These are phyloP conservation scores for Blastocystis sp. DNA, from an alignment of 352 stramenopile species.

Conservation along the genomic window DNA sequence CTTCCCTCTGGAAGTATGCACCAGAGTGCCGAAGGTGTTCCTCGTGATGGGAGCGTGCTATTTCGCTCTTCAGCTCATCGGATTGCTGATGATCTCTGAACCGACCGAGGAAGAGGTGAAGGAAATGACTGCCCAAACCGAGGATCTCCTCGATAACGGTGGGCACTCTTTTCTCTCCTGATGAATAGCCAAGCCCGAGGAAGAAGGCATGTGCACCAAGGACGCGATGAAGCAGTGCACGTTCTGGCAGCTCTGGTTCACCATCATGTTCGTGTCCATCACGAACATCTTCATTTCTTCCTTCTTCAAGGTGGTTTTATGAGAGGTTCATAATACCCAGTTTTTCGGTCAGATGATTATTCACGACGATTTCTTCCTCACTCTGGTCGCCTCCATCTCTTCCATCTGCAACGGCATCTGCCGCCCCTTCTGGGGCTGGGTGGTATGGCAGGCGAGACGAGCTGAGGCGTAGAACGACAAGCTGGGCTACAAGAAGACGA, in stretches of 20 bases:
- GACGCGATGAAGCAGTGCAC: not conserved
- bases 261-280: constrained; percentile 44
- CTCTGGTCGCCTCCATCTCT: constrained; percentile 53
- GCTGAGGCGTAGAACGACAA: constrained; percentile 49
- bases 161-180: not conserved
- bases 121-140: not conserved
- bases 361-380: constrained; percentile 46
- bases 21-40: constrained; percentile 26
- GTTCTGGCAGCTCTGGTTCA: constrained; percentile 67
- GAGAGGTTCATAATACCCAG: not conserved
- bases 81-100: constrained; percentile 52
- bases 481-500: constrained; percentile 66
- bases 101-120: constrained; percentile 57
- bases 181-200: not conserved
- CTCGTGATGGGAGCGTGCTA: constrained; percentile 39
- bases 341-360: constrained; percentile 67
- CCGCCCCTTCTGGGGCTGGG: constrained; percentile 57
- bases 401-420: constrained; percentile 64
- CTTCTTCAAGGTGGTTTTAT: constrained; percentile 55
- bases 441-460: not conserved
- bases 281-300: constrained; percentile 66
- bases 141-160: not conserved
- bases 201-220: not conserved
- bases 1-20: constrained; percentile 38
- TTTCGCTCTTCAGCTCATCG: constrained; percentile 22